These are phyloP conservation scores for Staphylotrichum longicolle DNA, from an alignment of 495 filamentous ascomycete genomes.

Conservation along the genomic window DNA sequence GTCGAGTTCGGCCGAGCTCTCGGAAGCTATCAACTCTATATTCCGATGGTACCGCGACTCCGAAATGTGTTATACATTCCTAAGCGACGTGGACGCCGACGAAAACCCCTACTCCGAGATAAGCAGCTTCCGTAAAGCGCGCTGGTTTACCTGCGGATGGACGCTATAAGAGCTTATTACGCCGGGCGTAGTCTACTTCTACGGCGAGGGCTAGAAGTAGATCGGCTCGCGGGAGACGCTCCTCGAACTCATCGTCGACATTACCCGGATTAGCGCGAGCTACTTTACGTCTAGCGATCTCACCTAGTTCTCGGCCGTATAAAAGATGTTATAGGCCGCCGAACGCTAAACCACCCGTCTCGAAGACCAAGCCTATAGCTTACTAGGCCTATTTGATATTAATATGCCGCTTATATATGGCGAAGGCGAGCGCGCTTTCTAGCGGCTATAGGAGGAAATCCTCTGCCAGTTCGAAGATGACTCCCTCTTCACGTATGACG, in stretches of 20 bases:
- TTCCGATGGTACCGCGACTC: constrained; percentile 39
- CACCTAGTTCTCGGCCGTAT: not conserved
- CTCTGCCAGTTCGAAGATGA: not conserved
- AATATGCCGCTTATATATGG: constrained; percentile 24
- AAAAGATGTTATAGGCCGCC: constrained; percentile 22
- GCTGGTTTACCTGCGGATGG: constrained; percentile 44
- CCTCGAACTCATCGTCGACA: not conserved
- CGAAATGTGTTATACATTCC: constrained; percentile 34
- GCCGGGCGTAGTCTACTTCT: constrained; percentile 34
- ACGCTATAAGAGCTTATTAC: constrained; percentile 46
- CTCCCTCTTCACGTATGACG: too few relatives aligned
- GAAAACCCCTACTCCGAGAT: too few relatives aligned
- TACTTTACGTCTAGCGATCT: not conserved
- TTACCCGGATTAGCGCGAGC: not conserved
- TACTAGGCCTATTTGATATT: constrained; percentile 23
- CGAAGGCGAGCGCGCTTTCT: not conserved
- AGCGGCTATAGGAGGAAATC: not conserved
- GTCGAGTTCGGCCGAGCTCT: constrained; percentile 41
- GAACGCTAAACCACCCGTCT: constrained; percentile 10
- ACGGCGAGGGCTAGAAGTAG: not conserved
- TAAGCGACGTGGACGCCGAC: constrained; percentile 5
- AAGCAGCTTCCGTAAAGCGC: not conserved
- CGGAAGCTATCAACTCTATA: constrained; percentile 50
- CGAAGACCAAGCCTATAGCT: constrained; percentile 23
- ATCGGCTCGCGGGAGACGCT: not conserved